Evolutionary conservation across 768 basidiomycete genomes (phyloP).

Genomic region (Termitomyces eurrhizus): DNA sequence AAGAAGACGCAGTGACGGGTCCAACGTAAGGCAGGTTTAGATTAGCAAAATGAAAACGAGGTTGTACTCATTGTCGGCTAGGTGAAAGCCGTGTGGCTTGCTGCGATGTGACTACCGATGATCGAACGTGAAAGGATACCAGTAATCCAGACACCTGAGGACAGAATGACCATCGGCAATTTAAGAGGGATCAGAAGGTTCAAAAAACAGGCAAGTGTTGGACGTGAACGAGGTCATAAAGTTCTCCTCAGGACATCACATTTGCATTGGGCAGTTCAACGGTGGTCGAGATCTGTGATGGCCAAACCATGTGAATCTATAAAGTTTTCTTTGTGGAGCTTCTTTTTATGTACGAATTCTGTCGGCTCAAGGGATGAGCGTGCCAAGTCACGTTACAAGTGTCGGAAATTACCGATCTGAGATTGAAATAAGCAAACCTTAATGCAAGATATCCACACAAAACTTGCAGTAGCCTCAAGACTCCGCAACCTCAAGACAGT

Average conservation of each 20-base stretch:
- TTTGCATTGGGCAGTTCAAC: background rate
- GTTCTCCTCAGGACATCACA: background rate
- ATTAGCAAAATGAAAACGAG: background rate
- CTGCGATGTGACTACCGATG: background rate
- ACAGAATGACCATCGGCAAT: background rate
- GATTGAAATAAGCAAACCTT: constrained; percentile 38
- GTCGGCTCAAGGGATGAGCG: no score
- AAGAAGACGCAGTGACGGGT: background rate
- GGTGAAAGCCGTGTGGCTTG: background rate
- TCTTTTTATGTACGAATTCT: no score
- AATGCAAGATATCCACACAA: constrained; percentile 53
- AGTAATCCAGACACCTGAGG: background rate
- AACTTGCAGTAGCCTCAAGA: constrained; percentile 38
- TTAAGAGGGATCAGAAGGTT: background rate
- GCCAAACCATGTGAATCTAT: background rate
- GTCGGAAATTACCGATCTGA: constrained; percentile 32
- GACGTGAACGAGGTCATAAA: background rate
- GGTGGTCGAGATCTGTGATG: background rate
- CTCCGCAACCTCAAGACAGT: constrained; percentile 64
- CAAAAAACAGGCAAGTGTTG: background rate
- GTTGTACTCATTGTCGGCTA: background rate
- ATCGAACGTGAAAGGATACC: background rate
- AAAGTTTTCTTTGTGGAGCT: background rate
- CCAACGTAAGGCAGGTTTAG: background rate
- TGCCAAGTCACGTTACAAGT: constrained; percentile 8